phyloP scores from a whole-genome alignment of 140 eudicot genomes.

The Oenanthe javanica region DNA sequence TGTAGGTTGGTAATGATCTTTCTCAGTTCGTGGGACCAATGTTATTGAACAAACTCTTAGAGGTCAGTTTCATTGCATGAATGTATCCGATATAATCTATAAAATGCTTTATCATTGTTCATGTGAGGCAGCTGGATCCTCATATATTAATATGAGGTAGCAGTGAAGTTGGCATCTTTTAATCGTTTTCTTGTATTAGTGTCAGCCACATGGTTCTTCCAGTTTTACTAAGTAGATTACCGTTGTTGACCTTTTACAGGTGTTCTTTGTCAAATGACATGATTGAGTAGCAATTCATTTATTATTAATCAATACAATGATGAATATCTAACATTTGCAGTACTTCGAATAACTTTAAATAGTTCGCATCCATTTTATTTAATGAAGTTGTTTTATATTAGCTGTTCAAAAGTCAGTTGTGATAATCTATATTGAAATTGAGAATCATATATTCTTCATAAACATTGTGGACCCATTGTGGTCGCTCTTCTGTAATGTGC shows the following conservation, averaged over 20 bases:
- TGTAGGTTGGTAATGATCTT: slow-evolving; percentile 88
- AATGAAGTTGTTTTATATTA: background rate
- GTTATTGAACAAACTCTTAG: slow-evolving; percentile 58
- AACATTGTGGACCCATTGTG: background rate
- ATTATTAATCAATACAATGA: background rate
- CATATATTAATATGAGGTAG: background rate
- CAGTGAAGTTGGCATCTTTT: background rate
- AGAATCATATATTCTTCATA: background rate
- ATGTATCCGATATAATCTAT: slow-evolving; percentile 3
- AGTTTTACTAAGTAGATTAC: background rate
- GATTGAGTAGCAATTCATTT: background rate
- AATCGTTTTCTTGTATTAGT: background rate
- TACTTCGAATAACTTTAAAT: background rate
- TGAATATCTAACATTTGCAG: background rate
- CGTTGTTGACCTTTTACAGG: background rate
- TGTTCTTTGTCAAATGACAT: background rate
- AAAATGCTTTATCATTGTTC: background rate
- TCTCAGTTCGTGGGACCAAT: slow-evolving; percentile 90
- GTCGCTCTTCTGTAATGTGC: background rate
- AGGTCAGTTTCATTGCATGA: slow-evolving; percentile 37
- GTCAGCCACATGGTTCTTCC: background rate
- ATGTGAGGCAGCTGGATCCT: background rate
- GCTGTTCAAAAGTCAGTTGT: background rate
- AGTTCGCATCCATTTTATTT: background rate
- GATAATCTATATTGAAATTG: background rate